These are phyloP conservation scores for Theileria annulata DNA, from an alignment of 169 alveolate species.

Conservation along the genomic window DNA sequence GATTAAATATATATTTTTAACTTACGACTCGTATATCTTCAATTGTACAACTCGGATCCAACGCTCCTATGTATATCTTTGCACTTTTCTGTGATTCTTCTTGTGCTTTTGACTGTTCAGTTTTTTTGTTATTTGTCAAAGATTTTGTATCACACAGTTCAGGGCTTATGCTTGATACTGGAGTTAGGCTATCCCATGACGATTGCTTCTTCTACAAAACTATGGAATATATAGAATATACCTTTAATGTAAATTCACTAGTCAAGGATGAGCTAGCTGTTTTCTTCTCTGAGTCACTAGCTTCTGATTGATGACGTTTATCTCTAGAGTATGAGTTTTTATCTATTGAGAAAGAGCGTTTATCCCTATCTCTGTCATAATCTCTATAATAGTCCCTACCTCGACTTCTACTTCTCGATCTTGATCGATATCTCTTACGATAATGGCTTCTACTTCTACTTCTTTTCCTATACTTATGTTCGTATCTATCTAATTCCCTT, in stretches of 20 bases:
- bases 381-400: not conserved
- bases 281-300: constrained; percentile 11
- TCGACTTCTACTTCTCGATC: constrained; percentile 23
- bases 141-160: constrained; percentile 37
- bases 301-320: not conserved
- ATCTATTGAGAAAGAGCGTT: too few species aligned
- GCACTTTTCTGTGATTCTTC: not conserved
- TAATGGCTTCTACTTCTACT: constrained; percentile 16
- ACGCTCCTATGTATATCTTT: constrained; percentile 31
- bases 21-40: constrained; percentile 22
- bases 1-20: not conserved
- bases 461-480: not conserved
- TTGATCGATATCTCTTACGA: not conserved
- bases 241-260: not conserved
- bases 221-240: not conserved
- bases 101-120: not conserved
- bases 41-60: constrained; percentile 18
- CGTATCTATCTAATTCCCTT: not conserved
- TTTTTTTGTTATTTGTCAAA: not conserved
- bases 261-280: not conserved
- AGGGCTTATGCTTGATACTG: constrained; percentile 24
- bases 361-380: not conserved
- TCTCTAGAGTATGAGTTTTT: constrained; percentile 1
- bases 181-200: constrained; percentile 32
- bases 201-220: constrained; percentile 4